Evolutionary conservation across 2,329 filamentous ascomycete genomes (phyloP).

Genomic region (Trichoderma koningiopsis): DNA sequence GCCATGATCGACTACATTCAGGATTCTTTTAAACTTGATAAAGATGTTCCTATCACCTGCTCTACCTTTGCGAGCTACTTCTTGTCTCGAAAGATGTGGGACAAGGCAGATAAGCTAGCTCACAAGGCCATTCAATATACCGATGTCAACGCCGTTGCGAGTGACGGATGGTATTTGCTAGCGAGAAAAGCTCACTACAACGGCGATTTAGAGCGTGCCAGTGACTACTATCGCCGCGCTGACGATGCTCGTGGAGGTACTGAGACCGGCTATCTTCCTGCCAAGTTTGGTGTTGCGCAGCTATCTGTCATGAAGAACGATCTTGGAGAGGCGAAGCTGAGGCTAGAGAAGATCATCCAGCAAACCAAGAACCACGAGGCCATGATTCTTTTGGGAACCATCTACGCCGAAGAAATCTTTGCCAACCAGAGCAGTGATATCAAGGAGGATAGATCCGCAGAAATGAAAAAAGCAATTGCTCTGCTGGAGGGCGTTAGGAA

Average conservation of each 20-base stretch:
- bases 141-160: slow-evolving; percentile 93
- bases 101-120: slow-evolving; percentile 81
- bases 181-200: slow-evolving; percentile 88
- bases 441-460: slow-evolving; percentile 84
- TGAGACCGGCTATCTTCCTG: slow-evolving; percentile 89
- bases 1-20: slow-evolving; percentile 95
- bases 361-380: slow-evolving; percentile 82
- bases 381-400: slow-evolving; percentile 85
- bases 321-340: slow-evolving; percentile 87
- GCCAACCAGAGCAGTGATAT: slow-evolving; percentile 68
- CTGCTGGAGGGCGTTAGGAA: slow-evolving; percentile 82
- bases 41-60: slow-evolving; percentile 85
- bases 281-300: slow-evolving; percentile 92
- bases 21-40: slow-evolving; percentile 90
- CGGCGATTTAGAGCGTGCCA: slow-evolving; percentile 72
- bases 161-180: slow-evolving; percentile 95
- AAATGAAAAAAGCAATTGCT: slow-evolving; percentile 82
- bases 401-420: slow-evolving; percentile 95
- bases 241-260: slow-evolving; percentile 89
- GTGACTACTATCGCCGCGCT: slow-evolving; percentile 84
- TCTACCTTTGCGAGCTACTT: slow-evolving; percentile 91
- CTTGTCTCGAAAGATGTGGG: slow-evolving; percentile 75
- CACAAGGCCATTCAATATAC: slow-evolving; percentile 94
- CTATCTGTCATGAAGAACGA: slow-evolving; percentile 83
- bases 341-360: slow-evolving; percentile 91